Evolutionary conservation across 169 alveolate genomes (phyloP), one percentile per base, ranked within the genome.

Genomic region (Plasmodium cynomolgi): DNA sequence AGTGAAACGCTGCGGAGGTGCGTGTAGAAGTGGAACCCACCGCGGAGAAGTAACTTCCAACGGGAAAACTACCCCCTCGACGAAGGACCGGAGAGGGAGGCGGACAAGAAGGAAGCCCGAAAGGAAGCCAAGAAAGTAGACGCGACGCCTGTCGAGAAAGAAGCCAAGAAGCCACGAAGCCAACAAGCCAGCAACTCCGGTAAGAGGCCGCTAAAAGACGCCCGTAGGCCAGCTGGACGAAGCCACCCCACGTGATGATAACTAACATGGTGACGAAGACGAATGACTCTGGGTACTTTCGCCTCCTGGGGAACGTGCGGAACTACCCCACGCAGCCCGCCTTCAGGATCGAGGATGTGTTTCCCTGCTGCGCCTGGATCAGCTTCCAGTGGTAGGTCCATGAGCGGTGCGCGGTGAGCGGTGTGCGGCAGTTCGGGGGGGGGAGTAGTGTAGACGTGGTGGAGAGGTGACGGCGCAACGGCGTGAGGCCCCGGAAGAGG

Each of bases 261-360:
- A 58, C 13, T 2, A 81, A 84, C 71, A 84, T 95, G 85, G 84
- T 95, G 34, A 75, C 54, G 8, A 91, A 91, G 74, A 91, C 92
- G 33, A 95, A 91, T 50, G 84, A 83, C 39, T 41, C 56, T 8
- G 91, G 56, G 23, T 91, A 56, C 74, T 50, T 91, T 33, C 80
- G 88, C 39, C 82, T 92, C 47, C 47, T 92, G 33, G 68, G 93
- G 62, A 29, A 74, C 84, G 44, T 95, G 56, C 88, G 95, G 31
- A 50, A 58, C 54, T 77, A 95, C 86, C 68, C 84, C 81, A 58
- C 81, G 83, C 39, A 74, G 4, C 83, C 96, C 33, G 34, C 62
- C 39, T 79, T 86, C n/a, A 58, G 79, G 9, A 54, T 91, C 34
- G 95, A 95, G 72, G 95, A 95, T 79, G 44, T 91, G 7, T 71